Evolutionary conservation across 2,329 filamentous ascomycete genomes (phyloP).

Genomic region (Aureobasidium sp.): DNA sequence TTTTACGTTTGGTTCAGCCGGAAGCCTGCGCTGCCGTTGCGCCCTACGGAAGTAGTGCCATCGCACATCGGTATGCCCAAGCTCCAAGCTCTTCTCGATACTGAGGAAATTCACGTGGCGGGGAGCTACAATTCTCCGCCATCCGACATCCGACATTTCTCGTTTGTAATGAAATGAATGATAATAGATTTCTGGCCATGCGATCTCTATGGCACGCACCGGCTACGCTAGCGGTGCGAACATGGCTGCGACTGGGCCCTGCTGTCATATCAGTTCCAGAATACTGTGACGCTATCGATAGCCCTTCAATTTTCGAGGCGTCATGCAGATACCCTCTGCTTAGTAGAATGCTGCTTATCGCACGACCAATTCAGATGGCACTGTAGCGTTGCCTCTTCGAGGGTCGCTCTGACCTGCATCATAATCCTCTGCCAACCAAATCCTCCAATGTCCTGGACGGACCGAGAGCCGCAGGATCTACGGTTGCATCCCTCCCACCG

Average conservation of each 20-base stretch:
- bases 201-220: neutral
- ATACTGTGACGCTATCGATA: constrained; percentile 3
- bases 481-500: neutral
- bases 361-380: neutral
- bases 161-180: constrained; percentile 1
- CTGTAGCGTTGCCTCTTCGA: neutral
- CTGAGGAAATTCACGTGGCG: constrained; percentile 1
- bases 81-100: neutral
- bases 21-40: neutral
- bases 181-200: neutral
- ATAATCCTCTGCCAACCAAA: neutral
- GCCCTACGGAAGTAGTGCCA: constrained; percentile 3
- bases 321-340: constrained; percentile 1
- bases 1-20: neutral
- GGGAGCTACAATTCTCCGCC: neutral
- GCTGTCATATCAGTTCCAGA: neutral
- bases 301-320: neutral
- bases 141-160: constrained; percentile 9
- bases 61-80: neutral
- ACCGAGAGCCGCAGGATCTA: constrained; percentile 11
- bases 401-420: neutral
- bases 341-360: constrained; percentile 1
- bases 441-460: neutral
- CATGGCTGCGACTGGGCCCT: neutral
- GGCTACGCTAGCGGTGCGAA: neutral